phyloP scores from a whole-genome alignment of 257 asterid genomes.

The Solanum etuberosum region DNA sequence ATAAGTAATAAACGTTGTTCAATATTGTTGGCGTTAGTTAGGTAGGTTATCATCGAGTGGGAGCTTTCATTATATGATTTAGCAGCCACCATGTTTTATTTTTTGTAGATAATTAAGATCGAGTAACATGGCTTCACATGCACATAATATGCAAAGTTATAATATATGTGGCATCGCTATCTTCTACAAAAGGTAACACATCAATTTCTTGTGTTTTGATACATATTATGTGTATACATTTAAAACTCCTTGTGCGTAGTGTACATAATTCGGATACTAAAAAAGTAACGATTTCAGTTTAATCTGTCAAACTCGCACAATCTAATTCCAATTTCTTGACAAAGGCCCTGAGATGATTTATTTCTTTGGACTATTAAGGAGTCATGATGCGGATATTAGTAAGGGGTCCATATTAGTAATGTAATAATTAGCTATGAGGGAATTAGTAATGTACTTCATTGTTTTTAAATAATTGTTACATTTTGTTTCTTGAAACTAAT shows the following conservation, averaged over 20 bases:
- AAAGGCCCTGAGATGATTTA: no score
- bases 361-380: background rate
- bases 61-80: background rate
- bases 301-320: background rate
- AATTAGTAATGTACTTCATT: background rate
- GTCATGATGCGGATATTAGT: background rate
- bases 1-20: background rate
- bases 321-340: no score
- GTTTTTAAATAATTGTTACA: no score
- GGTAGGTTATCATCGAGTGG: background rate
- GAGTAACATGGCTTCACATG: constrained; percentile 28
- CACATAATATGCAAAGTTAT: background rate
- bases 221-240: background rate
- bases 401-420: no score
- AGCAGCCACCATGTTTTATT: background rate
- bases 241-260: background rate
- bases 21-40: background rate
- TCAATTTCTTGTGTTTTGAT: background rate
- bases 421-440: background rate
- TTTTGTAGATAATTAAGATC: background rate
- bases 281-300: background rate
- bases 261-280: background rate
- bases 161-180: background rate
- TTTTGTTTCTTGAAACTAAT: no score
- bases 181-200: background rate